phyloP scores from a whole-genome alignment of 768 basidiomycete species.

The Harrya chromipes region DNA sequence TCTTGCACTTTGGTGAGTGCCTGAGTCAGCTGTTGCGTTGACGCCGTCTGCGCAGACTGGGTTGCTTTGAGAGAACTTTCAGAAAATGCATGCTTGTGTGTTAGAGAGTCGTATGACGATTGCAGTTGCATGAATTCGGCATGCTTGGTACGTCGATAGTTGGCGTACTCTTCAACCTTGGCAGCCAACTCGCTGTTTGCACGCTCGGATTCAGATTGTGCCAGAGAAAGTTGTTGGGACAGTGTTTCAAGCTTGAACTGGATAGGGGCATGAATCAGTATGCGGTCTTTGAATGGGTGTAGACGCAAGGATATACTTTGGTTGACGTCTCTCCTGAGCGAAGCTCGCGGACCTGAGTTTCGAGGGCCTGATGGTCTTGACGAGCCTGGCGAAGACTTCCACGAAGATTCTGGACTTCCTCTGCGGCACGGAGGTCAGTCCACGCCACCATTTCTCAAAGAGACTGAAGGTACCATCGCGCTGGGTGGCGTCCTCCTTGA shows the following conservation, averaged over 20 bases:
- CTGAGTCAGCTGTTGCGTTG: slow-evolving; percentile 74
- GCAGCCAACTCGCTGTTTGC: slow-evolving; percentile 61
- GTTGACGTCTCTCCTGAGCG: slow-evolving; percentile 74
- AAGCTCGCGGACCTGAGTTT: slow-evolving; percentile 67
- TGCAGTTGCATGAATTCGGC: slow-evolving; percentile 75
- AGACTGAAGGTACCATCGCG: slow-evolving; percentile 59
- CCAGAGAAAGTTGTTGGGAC: slow-evolving; percentile 74
- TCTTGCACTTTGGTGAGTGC: slow-evolving; percentile 72
- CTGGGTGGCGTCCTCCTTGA: slow-evolving; percentile 72
- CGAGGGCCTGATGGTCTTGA: slow-evolving; percentile 66
- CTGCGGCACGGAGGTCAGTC: slow-evolving; percentile 33
- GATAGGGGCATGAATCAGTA: background rate
- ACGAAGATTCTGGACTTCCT: slow-evolving; percentile 70
- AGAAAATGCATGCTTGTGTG: slow-evolving; percentile 62
- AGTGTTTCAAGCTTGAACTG: slow-evolving; percentile 88
- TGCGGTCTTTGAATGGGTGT: background rate
- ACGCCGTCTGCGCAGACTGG: slow-evolving; percentile 66
- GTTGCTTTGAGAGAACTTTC: slow-evolving; percentile 70
- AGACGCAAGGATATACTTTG: slow-evolving; percentile 44
- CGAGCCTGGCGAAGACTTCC: slow-evolving; percentile 69
- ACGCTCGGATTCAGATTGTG: slow-evolving; percentile 74
- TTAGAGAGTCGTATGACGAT: slow-evolving; percentile 68
- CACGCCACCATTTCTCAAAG: background rate
- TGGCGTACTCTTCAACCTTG: slow-evolving; percentile 81
- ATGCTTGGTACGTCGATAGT: slow-evolving; percentile 78